A percentile compares a stretch with the other conserved stretches of the same genome.
These are phyloP conservation scores for Nicotiana tabacum DNA, from an alignment of 257 asterid genomes.

Conservation along the genomic window DNA sequence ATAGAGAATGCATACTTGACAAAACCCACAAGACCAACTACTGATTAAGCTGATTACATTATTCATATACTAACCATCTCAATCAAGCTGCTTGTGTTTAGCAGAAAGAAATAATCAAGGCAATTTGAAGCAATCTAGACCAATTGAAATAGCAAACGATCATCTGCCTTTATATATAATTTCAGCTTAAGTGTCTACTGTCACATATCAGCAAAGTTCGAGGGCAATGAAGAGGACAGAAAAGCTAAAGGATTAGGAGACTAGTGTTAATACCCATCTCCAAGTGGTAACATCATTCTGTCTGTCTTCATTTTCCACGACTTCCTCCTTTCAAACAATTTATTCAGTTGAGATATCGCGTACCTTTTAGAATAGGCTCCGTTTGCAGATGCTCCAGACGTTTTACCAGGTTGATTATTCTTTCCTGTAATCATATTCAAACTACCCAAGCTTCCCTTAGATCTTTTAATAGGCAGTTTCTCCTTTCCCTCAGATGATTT, in stretches of 20 bases:
- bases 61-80: neutral
- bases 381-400: constrained; percentile 63
- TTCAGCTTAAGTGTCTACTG: neutral
- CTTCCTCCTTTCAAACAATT: neutral
- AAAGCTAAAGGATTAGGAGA: neutral
- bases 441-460: constrained; percentile 85
- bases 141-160: neutral
- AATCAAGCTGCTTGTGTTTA: neutral
- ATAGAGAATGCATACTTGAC: neutral
- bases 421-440: constrained; percentile 81
- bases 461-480: constrained; percentile 87
- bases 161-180: neutral
- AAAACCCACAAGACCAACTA: neutral
- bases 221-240: neutral
- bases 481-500: constrained; percentile 76
- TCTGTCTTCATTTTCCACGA: neutral
- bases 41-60: neutral
- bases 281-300: neutral
- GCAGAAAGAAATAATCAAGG: neutral
- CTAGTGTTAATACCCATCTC: neutral
- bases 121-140: neutral
- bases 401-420: constrained; percentile 56
- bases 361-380: constrained; percentile 77
- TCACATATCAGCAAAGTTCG: neutral
- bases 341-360: neutral